Evolutionary conservation across 1,284 basidiomycete species (phyloP), one percentile per base, ranked within the genome.

Genomic region (Leccinum solheimii): DNA sequence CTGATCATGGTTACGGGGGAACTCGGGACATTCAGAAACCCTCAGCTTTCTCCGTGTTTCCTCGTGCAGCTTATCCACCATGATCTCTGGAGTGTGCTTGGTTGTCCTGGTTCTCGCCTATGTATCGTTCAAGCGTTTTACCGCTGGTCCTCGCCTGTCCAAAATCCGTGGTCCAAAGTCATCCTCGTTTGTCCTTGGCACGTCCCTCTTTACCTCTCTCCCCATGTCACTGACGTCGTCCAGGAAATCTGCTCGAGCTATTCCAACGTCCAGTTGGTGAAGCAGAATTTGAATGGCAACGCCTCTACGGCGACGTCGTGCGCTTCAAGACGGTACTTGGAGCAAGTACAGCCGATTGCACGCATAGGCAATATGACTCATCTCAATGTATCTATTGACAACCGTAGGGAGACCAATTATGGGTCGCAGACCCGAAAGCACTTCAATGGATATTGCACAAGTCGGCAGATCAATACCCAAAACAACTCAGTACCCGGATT

Each of bases 391-490:
- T 19, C 45, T 13, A 48, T 48, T 23, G 45, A 7, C 21, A 30
- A 30, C 27, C 13, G 4, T 43, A 75, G 75, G 58, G 54, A 11
- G 62, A 77, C 55, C 59, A 64, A 9, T 68, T 76, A 36, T 55
- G 73, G 45, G 57, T 76, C n/a, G 53, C 71, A 0, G 80, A 83
- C 59, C 76, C 80, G 16, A 79, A 80, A 62, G 78, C 78, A 3
- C 64, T 80, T 8, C 78, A 79, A 58, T 72, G 77, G 63, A 77
- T 81, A 34, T 74, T 77, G 55, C 72, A 75, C 38, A 77, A 75
- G 1, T 77, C 77, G 0, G 75, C 75, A 0, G 79, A 81, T 65
- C 68, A 66, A 50, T 82, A 75, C 61, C 73, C 72, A 8, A 81
- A 80, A 62, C 72, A 68, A 54, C 70, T 63, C 5, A 71, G 74